Evolutionary conservation across 371 early-diverging fungal species (phyloP), one percentile per base, ranked within the genome.

Genomic region (Lichtheimia ornata): DNA sequence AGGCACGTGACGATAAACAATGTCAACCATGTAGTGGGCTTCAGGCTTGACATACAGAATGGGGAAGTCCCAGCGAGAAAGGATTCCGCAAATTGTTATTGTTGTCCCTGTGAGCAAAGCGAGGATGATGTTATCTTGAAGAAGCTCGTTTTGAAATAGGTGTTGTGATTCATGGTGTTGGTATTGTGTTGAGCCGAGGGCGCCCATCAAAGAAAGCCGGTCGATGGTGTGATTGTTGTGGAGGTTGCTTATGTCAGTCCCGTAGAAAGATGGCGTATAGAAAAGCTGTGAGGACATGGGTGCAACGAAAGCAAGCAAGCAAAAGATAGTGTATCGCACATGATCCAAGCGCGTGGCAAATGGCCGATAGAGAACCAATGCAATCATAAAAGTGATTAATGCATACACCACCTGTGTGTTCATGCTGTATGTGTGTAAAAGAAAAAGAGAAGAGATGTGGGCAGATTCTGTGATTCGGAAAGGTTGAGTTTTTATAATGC

Each of bases 281-380:
- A 35, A 13, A 4, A 42, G 41, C 49, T 40, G 52, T 17, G 41
- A 53, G 7, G 9, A 6, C 25, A 74, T 77, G 20, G 85, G 76
- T 24, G 72, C 63, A 13, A 72, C 14, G 25, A 78, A 67, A 13
- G 82, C 75, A 25, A 74, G 49, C n/a, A 45, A 45, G 28, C 67
- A 53, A 17, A 85, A 63, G 11, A 65, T 3, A 20, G 61, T 50
- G 42, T 80, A 71, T 62, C 79, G 82, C 54, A 63, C 18, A 35
- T 58, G 40, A 25, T 79, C 79, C 0, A 81, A 63, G 28, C 61
- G 64, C 4, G 69, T 70, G 22, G 76, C 67, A 61, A 83, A 78
- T 15, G 82, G 81, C 28, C 73, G 63, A 57, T 70, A 69, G 24
- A 79, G 27, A 14, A 74, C 59, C 40, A 66, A n/a, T 17, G 72